Evolutionary conservation across 371 early-diverging fungal species (phyloP).

Genomic region (Thermomucor indicae-seudaticae): DNA sequence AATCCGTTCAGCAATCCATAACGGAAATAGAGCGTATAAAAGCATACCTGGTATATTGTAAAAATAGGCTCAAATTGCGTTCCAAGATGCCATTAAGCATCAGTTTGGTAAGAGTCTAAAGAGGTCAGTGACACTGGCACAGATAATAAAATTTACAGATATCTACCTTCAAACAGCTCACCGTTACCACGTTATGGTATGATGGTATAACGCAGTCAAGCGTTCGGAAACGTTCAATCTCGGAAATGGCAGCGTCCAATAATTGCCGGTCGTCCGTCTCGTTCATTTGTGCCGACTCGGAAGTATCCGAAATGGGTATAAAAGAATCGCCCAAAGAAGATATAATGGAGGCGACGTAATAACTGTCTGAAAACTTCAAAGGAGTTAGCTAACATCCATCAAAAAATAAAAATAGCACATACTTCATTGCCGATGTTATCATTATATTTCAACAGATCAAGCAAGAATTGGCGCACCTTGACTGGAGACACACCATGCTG

Average conservation of each 20-base stretch:
- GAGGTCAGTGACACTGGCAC: neutral
- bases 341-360: slow-evolving; percentile 71
- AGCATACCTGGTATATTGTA: slow-evolving; percentile 49
- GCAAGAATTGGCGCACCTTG: slow-evolving; percentile 61
- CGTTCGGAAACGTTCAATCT: slow-evolving; percentile 77
- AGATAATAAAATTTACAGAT: neutral
- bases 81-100: slow-evolving; percentile 63
- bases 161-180: slow-evolving; percentile 68
- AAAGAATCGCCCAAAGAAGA: slow-evolving; percentile 69
- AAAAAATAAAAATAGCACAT: neutral
- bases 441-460: slow-evolving; percentile 81
- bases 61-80: slow-evolving; percentile 62
- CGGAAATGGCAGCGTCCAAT: slow-evolving; percentile 54
- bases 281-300: slow-evolving; percentile 26
- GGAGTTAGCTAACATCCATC: neutral
- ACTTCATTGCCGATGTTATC: slow-evolving; percentile 89
- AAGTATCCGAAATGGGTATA: slow-evolving; percentile 42
- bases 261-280: slow-evolving; percentile 51
- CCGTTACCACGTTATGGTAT: slow-evolving; percentile 84
- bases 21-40: neutral
- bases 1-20: neutral
- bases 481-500: slow-evolving; percentile 61
- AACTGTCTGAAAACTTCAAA: slow-evolving; percentile 70
- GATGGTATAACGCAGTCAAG: slow-evolving; percentile 82
- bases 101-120: slow-evolving; percentile 39